A percentile compares a stretch with the other conserved stretches of the same genome.
Conservation (phyloP, 768 basidiomycete species). For the Termitomyces sp. region DNA sequence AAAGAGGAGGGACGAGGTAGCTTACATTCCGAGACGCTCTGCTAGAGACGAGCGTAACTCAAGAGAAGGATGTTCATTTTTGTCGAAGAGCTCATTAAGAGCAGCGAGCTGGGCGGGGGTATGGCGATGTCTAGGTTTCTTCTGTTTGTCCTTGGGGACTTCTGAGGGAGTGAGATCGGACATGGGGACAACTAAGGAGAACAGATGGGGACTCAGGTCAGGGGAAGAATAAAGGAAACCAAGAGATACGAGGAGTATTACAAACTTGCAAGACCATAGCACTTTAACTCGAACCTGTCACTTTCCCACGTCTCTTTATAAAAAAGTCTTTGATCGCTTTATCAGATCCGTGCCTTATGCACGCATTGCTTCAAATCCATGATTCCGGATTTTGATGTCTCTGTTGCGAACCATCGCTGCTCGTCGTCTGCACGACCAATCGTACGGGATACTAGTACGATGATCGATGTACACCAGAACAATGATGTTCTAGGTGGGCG, state of each 20-base stretch:
- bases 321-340: conserved; percentile 18
- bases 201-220: conserved; percentile 2
- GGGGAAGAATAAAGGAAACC: conserved; percentile 14
- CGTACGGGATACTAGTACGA: neutral
- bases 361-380: conserved; percentile 2
- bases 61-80: conserved; percentile 70
- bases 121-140: conserved; percentile 81
- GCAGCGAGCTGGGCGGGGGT: conserved; percentile 68
- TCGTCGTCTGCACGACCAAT: neutral
- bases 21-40: conserved; percentile 73
- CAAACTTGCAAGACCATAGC: conserved; percentile 20
- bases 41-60: conserved; percentile 67
- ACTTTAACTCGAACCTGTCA: conserved; percentile 16
- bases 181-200: conserved; percentile 26
- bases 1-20: conserved; percentile 18
- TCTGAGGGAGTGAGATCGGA: conserved; percentile 21
- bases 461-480: neutral
- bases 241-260: conserved; percentile 17
- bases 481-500: conserved; percentile 7
- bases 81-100: conserved; percentile 76
- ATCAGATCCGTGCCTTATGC: conserved; percentile 13
- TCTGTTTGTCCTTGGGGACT: conserved; percentile 41
- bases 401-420: neutral
- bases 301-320: conserved; percentile 25
- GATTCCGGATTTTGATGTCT: neutral